These are phyloP conservation scores for Pulicaria dysenterica DNA, from an alignment of 129 eudicot species.

Conservation along the genomic window DNA sequence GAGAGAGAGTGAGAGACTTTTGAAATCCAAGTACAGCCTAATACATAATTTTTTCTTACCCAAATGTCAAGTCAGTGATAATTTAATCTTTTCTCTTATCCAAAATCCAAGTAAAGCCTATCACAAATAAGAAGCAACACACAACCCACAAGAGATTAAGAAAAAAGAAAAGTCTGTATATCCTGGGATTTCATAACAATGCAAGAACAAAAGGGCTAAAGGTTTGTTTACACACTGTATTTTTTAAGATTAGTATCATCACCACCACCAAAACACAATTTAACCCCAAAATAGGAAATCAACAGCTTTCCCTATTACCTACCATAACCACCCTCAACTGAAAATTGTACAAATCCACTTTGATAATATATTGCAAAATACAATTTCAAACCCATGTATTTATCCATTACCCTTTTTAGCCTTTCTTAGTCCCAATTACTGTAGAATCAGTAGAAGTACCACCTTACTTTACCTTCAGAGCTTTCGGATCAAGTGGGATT, in stretches of 20 bases:
- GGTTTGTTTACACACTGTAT: constrained; percentile 42
- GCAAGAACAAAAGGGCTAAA: constrained; percentile 34
- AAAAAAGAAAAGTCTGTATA: constrained; percentile 29
- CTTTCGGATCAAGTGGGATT: constrained; percentile 74
- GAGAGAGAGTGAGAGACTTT: too few species aligned
- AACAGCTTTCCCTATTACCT: constrained; percentile 24
- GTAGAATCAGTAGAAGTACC: constrained; percentile 4
- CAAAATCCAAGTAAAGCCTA: too few species aligned
- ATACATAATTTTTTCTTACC: too few species aligned
- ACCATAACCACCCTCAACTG: constrained; percentile 22
- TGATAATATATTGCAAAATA: constrained; percentile 1
- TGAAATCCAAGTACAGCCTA: too few species aligned
- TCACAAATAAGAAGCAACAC: too few species aligned
- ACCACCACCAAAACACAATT: constrained; percentile 29
- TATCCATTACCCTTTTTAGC: not conserved
- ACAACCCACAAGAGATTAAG: not conserved
- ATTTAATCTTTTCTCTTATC: too few species aligned
- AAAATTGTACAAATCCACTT: constrained; percentile 28
- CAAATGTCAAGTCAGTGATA: too few species aligned
- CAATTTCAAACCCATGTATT: constrained; percentile 18
- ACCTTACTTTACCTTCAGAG: constrained; percentile 39
- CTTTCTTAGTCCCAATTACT: constrained; percentile 19
- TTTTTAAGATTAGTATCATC: constrained; percentile 29
- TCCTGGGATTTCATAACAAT: constrained; percentile 23
- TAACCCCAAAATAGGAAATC: constrained; percentile 30